A percentile compares a stretch with the other conserved stretches of the same genome.
Evolutionary conservation across 345 rosid species (phyloP).

Genomic region (Brassica carinata): DNA sequence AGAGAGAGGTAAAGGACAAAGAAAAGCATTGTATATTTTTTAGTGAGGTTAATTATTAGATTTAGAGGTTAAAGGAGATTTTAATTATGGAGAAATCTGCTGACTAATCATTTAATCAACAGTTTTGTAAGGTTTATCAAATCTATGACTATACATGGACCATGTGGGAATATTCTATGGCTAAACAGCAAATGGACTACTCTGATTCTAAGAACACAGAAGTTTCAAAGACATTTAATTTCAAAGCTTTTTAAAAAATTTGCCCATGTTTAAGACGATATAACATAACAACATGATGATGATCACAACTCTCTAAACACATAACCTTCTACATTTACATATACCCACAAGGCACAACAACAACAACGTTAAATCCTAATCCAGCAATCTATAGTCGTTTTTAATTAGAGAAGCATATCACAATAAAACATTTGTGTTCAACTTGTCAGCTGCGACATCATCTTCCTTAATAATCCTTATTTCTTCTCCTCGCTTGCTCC

Average conservation of each 20-base stretch:
- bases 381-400: conserved; percentile 18
- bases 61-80: conserved; percentile 26
- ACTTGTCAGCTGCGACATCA: conserved; percentile 34
- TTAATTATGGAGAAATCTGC: conserved; percentile 25
- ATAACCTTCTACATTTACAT: conserved; percentile 36
- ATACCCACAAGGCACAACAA: conserved; percentile 25
- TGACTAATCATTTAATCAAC: conserved; percentile 25
- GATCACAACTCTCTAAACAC: conserved; percentile 10
- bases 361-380: conserved; percentile 19
- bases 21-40: conserved; percentile 31
- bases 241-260: too few species aligned
- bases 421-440: conserved; percentile 16
- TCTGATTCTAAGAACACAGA: too few species aligned
- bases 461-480: conserved; percentile 15
- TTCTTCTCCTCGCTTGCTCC: conserved; percentile 18
- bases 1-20: conserved; percentile 33
- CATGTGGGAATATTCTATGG: conserved; percentile 4
- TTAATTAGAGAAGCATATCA: conserved; percentile 19
- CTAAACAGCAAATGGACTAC: not conserved
- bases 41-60: conserved; percentile 32
- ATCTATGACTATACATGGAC: not conserved
- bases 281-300: conserved; percentile 11
- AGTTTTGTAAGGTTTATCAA: not conserved
- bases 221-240: too few species aligned
- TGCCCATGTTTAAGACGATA: conserved; percentile 21